Evolutionary conservation across 345 rosid species (phyloP).

Genomic region (Camelina neglecta): DNA sequence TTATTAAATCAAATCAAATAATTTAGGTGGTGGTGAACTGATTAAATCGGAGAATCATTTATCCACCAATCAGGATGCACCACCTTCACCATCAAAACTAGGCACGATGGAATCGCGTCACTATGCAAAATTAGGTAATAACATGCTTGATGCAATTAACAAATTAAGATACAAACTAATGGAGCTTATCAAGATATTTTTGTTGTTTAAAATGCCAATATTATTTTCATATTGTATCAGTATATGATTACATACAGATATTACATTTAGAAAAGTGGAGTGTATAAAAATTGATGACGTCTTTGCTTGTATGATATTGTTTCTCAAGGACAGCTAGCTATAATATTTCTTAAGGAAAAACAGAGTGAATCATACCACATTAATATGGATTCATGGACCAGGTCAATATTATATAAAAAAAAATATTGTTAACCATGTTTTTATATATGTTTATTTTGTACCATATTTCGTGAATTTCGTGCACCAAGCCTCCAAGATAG

Average conservation of each 20-base stretch:
- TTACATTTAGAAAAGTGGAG: background rate
- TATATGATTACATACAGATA: background rate
- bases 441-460: background rate
- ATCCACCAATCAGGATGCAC: constrained; percentile 16
- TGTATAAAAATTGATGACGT: constrained; percentile 16
- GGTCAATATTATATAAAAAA: background rate
- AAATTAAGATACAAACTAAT: background rate
- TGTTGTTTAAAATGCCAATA: background rate
- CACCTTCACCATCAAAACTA: constrained; percentile 3
- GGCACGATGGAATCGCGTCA: constrained; percentile 28
- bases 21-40: constrained; percentile 2
- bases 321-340: constrained; percentile 1
- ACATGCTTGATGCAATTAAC: constrained; percentile 14
- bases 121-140: background rate
- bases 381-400: background rate
- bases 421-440: background rate
- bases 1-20: too few relatives aligned
- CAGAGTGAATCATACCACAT: constrained; percentile 8
- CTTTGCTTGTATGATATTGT: constrained; percentile 15
- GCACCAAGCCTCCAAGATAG: too few relatives aligned
- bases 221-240: background rate
- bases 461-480: background rate
- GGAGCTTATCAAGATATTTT: constrained; percentile 9
- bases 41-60: background rate
- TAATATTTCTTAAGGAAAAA: background rate